phyloP scores from a whole-genome alignment of 1,139 yeast species.

The Candida tetrigidarum region DNA sequence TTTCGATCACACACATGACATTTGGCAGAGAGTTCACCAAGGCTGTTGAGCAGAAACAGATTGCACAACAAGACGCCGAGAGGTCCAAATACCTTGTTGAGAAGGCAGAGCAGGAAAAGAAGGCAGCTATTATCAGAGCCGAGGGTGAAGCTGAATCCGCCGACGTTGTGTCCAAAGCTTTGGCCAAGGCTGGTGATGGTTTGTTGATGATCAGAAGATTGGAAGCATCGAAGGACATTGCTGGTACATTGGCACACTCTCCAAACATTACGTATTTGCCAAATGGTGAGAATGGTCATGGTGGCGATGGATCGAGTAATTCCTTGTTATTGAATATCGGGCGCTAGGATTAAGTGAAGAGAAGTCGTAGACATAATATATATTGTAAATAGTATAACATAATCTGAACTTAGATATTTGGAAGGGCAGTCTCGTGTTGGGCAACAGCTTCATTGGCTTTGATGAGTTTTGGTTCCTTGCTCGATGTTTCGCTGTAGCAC shows the following conservation, averaged over 20 bases:
- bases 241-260: constrained; percentile 80
- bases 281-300: constrained; percentile 41
- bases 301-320: constrained; percentile 33
- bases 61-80: constrained; percentile 99
- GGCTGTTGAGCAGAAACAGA: constrained; percentile 98
- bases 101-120: constrained; percentile 97
- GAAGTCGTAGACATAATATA: too few species aligned
- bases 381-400: background rate
- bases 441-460: constrained; percentile 25
- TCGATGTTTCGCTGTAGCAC: too few species aligned
- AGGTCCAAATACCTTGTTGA: constrained; percentile 94
- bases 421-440: constrained; percentile 11
- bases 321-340: constrained; percentile 48
- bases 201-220: constrained; percentile 90
- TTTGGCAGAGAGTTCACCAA: constrained; percentile 97
- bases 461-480: constrained; percentile 23
- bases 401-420: constrained; percentile 16
- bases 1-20: constrained; percentile 97
- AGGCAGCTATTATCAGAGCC: constrained; percentile 93
- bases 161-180: constrained; percentile 90
- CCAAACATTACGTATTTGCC: constrained; percentile 95
- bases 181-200: constrained; percentile 96
- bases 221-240: constrained; percentile 97
- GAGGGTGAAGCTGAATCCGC: constrained; percentile 99
- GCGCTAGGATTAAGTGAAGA: constrained; percentile 32